Evolutionary conservation across 1,284 basidiomycete genomes (phyloP).

Genomic region (Boletus mariae): DNA sequence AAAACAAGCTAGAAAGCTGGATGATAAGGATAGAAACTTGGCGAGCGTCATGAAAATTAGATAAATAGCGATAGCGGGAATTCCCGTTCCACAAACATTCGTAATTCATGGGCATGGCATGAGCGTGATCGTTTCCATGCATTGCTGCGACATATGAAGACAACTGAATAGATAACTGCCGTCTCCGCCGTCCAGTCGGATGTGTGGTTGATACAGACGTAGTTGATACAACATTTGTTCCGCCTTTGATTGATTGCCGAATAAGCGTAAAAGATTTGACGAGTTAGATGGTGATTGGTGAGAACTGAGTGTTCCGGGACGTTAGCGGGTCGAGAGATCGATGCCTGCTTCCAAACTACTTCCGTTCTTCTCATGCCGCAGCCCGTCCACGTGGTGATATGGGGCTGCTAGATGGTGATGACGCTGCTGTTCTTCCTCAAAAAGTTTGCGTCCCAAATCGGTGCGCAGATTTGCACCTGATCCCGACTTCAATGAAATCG

Average conservation of each 20-base stretch:
- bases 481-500: slow-evolving; percentile 40
- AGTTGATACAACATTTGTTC: slow-evolving; percentile 33
- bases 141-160: slow-evolving; percentile 24
- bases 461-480: slow-evolving; percentile 47
- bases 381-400: slow-evolving; percentile 17
- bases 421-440: slow-evolving; percentile 60
- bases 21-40: slow-evolving; percentile 29
- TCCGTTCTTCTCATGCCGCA: slow-evolving; percentile 28
- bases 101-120: slow-evolving; percentile 25
- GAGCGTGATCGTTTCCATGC: slow-evolving; percentile 14
- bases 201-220: slow-evolving; percentile 31
- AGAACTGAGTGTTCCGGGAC: slow-evolving; percentile 1
- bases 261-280: slow-evolving; percentile 15
- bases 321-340: slow-evolving; percentile 28
- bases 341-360: slow-evolving; percentile 28
- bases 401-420: slow-evolving; percentile 25
- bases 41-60: slow-evolving; percentile 13
- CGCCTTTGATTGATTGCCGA: slow-evolving; percentile 20
- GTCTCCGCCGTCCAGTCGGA: slow-evolving; percentile 15
- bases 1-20: slow-evolving; percentile 20
- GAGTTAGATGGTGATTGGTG: slow-evolving; percentile 14
- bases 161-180: slow-evolving; percentile 31
- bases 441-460: slow-evolving; percentile 63
- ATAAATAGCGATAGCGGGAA: slow-evolving; percentile 20
- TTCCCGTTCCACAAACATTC: slow-evolving; percentile 25